Evolutionary conservation across 257 asterid species (phyloP).

Genomic region (Solanum pinnatisectum): DNA sequence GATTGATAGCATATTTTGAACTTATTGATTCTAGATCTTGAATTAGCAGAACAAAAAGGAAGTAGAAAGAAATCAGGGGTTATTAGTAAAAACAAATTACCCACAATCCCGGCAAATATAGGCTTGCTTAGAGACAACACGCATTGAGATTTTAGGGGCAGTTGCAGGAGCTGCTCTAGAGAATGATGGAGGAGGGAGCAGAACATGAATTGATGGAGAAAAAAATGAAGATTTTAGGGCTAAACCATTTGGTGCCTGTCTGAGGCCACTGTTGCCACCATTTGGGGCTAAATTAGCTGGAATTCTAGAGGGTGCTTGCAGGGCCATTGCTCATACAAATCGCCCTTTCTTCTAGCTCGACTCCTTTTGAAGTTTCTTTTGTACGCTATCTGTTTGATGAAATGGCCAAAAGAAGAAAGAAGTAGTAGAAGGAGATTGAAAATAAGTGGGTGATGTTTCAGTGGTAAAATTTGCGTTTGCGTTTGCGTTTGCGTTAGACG

Average conservation of each 20-base stretch:
- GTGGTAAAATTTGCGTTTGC: conserved; percentile 4
- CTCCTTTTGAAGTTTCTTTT: background rate
- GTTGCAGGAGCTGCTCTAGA: conserved; percentile 26
- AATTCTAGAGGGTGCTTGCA: conserved; percentile 32
- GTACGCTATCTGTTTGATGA: background rate
- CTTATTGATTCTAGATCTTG: background rate
- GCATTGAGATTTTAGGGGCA: conserved; percentile 70
- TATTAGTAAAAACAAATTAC: conserved; percentile 16
- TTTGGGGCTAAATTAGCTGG: conserved; percentile 16
- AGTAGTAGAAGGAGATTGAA: background rate
- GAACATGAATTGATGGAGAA: conserved; percentile 44
- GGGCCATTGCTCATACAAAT: conserved; percentile 33
- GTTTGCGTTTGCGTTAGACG: conserved; percentile 2
- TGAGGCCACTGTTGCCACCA: conserved; percentile 40
- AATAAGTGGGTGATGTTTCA: conserved; percentile 17
- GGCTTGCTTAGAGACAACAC: conserved; percentile 72
- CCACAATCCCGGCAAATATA: conserved; percentile 98
- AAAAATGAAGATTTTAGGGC: conserved; percentile 62
- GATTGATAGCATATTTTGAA: too few species aligned
- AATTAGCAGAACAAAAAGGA: background rate
- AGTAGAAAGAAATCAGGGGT: too few species aligned
- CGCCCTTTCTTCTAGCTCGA: background rate
- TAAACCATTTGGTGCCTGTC: conserved; percentile 27
- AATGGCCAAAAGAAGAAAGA: background rate
- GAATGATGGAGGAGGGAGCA: conserved; percentile 25